phyloP scores from a whole-genome alignment of 176 grass and related monocot genomes.

The Eragrostis nindensis region DNA sequence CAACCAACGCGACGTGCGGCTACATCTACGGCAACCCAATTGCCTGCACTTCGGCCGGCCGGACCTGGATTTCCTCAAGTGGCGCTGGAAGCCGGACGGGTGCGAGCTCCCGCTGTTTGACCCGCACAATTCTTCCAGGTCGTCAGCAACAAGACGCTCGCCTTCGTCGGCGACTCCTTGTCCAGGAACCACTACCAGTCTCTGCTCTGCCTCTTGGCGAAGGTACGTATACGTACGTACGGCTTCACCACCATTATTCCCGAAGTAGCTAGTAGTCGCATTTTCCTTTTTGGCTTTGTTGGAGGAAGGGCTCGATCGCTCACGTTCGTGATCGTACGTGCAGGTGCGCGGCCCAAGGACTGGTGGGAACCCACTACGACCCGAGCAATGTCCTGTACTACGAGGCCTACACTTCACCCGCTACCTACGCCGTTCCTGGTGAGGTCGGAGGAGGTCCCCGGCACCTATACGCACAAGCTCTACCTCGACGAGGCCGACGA shows the following conservation, averaged over 20 bases:
- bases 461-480: slow-evolving; percentile 44
- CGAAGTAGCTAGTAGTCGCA: background rate
- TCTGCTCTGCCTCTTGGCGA: slow-evolving; percentile 54
- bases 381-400: slow-evolving; percentile 40
- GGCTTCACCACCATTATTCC: background rate
- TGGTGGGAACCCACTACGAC: slow-evolving; percentile 16
- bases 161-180: slow-evolving; percentile 57
- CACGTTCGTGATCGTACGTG: background rate
- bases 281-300: background rate
- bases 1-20: slow-evolving; percentile 54
- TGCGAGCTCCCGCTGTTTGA: slow-evolving; percentile 61
- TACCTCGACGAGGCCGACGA: slow-evolving; percentile 72
- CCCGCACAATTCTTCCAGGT: slow-evolving; percentile 42
- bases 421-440: slow-evolving; percentile 68
- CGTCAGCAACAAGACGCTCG: slow-evolving; percentile 54
- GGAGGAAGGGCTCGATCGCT: too few species aligned
- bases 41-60: slow-evolving; percentile 58
- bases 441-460: slow-evolving; percentile 34
- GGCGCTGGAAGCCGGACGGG: slow-evolving; percentile 53
- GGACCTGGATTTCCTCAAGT: slow-evolving; percentile 51
- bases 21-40: slow-evolving; percentile 55
- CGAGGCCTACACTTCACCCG: slow-evolving; percentile 58
- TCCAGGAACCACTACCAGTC: slow-evolving; percentile 63
- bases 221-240: slow-evolving; percentile 26
- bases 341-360: slow-evolving; percentile 35